These are phyloP conservation scores for Dioszegia hungarica DNA, from an alignment of 768 basidiomycete genomes.

Conservation along the genomic window DNA sequence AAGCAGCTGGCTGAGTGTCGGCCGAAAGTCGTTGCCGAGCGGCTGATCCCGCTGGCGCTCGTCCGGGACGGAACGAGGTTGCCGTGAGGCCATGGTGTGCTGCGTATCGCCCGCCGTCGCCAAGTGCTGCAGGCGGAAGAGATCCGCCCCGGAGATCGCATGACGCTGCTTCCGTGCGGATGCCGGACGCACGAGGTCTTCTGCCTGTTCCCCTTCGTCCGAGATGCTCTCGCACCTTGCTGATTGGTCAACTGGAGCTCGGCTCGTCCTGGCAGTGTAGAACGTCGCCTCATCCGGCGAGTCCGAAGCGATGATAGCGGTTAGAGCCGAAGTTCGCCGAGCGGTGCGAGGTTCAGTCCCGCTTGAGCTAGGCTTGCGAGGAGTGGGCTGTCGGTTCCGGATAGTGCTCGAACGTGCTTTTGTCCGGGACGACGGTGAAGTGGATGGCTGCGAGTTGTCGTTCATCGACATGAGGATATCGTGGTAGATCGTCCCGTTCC, in stretches of 20 bases:
- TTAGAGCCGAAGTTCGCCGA: neutral
- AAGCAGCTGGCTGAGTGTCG: neutral
- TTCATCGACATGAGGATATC: conserved; percentile 1
- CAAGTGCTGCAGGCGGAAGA: too few relatives aligned
- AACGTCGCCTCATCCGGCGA: neutral
- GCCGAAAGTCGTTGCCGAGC: neutral
- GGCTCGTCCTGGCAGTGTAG: neutral
- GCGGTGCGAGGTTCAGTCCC: neutral
- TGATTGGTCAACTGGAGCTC: too few relatives aligned
- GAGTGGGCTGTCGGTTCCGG: neutral
- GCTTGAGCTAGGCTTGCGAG: neutral
- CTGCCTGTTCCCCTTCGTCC: too few relatives aligned
- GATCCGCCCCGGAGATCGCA: too few relatives aligned
- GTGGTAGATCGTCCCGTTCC: neutral
- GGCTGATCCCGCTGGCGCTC: neutral
- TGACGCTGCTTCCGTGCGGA: too few relatives aligned
- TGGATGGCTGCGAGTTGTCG: neutral
- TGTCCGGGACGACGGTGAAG: neutral
- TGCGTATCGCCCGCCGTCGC: too few relatives aligned
- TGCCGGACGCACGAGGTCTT: too few relatives aligned
- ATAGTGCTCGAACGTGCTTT: conserved; percentile 1
- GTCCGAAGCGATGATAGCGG: neutral
- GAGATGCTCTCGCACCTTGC: too few relatives aligned
- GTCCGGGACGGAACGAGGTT: too few relatives aligned
- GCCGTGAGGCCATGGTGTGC: too few relatives aligned